phyloP scores from a whole-genome alignment of 768 basidiomycete genomes.

The Amanita brunnescens region DNA sequence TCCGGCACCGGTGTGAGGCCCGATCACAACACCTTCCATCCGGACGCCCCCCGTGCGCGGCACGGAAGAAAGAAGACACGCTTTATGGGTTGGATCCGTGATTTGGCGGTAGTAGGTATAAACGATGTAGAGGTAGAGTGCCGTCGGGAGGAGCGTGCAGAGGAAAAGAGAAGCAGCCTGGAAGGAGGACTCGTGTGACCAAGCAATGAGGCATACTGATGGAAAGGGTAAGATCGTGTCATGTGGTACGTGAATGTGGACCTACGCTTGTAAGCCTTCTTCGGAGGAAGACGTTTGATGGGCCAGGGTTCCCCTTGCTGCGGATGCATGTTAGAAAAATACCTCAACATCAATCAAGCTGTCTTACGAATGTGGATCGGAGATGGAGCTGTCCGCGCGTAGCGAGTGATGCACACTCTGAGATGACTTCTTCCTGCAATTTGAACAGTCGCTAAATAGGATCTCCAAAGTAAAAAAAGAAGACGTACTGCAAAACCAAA shows the following conservation, averaged over 20 bases:
- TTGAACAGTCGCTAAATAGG: neutral
- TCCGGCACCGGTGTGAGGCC: neutral
- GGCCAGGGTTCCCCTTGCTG: conserved; percentile 28
- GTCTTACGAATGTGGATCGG: conserved; percentile 30
- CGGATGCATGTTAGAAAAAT: neutral
- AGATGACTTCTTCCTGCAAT: conserved; percentile 28
- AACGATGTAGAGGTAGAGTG: conserved; percentile 26
- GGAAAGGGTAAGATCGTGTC: neutral
- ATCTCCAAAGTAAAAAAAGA: neutral
- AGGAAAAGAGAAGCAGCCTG: conserved; percentile 29
- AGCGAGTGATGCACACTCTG: conserved; percentile 27
- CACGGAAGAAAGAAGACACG: conserved; percentile 17
- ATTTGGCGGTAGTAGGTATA: conserved; percentile 33
- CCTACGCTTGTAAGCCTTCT: conserved; percentile 28
- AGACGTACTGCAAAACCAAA: conserved; percentile 28
- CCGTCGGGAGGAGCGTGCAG: conserved; percentile 29
- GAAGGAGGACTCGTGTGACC: conserved; percentile 28
- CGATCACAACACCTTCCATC: conserved; percentile 7
- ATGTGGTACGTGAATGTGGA: neutral
- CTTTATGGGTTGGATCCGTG: conserved; percentile 28
- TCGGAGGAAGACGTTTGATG: conserved; percentile 15
- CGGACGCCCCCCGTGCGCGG: conserved; percentile 7
- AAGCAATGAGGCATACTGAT: conserved; percentile 30
- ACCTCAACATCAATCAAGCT: neutral
- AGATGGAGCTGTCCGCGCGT: conserved; percentile 23